Conservation (phyloP, 768 basidiomycete species). For the Postia placenta region DNA sequence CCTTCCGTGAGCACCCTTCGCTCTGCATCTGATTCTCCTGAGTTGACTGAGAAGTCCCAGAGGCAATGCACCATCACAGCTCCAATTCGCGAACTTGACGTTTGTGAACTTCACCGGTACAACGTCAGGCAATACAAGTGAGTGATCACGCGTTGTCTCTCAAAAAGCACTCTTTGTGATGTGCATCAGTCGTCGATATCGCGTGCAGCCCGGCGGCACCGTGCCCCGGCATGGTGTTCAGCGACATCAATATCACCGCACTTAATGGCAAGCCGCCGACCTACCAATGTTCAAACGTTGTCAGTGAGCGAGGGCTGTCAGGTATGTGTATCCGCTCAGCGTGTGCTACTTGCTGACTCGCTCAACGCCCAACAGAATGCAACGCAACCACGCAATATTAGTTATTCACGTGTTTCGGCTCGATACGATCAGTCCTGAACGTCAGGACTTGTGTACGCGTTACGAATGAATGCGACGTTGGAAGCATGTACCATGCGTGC, state of each 20-base stretch:
- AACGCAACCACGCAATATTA: not conserved
- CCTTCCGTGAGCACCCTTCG: constrained; percentile 35
- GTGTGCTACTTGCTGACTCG: too few species aligned
- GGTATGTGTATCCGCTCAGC: not conserved
- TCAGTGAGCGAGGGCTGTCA: constrained; percentile 24
- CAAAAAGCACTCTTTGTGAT: too few species aligned
- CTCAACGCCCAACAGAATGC: not conserved
- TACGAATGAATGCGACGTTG: too few species aligned
- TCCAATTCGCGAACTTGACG: constrained; percentile 41
- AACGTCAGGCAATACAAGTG: constrained; percentile 19
- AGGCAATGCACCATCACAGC: constrained; percentile 25
- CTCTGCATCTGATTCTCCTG: too few species aligned
- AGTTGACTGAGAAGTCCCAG: too few species aligned
- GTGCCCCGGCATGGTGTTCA: constrained; percentile 39
- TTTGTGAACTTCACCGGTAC: constrained; percentile 47
- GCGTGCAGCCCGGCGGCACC: constrained; percentile 43
- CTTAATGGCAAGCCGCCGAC: constrained; percentile 29
- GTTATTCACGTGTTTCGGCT: too few species aligned
- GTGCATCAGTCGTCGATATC: constrained; percentile 36
- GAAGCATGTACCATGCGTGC: too few species aligned
- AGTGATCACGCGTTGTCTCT: not conserved
- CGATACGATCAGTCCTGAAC: too few species aligned
- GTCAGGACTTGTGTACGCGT: too few species aligned
- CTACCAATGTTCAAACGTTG: constrained; percentile 41
- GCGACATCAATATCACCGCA: constrained; percentile 27